phyloP scores from a whole-genome alignment of 1,139 yeast genomes.

The Debaryomyces udenii region DNA sequence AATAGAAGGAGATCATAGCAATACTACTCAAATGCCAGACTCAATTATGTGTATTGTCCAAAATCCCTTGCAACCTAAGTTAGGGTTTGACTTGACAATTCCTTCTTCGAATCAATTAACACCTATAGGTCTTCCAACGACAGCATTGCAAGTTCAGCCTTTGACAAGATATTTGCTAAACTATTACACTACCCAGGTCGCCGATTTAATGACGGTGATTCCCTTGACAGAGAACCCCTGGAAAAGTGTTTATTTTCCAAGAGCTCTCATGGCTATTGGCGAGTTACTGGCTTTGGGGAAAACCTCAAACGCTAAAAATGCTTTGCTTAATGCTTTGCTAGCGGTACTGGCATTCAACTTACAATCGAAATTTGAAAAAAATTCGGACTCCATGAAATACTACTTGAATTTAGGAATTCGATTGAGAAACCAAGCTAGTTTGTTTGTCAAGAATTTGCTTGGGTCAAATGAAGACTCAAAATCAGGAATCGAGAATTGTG shows the following conservation, averaged over 20 bases:
- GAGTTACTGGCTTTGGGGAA: slow-evolving; percentile 75
- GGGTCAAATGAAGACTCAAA: slow-evolving; percentile 38
- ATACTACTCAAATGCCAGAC: slow-evolving; percentile 44
- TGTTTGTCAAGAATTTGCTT: slow-evolving; percentile 57
- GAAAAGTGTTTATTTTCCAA: slow-evolving; percentile 81
- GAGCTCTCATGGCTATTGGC: slow-evolving; percentile 81
- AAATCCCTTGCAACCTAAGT: slow-evolving; percentile 46
- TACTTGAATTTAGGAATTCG: slow-evolving; percentile 74
- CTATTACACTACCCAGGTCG: slow-evolving; percentile 78
- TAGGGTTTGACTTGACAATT: slow-evolving; percentile 41
- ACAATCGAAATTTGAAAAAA: slow-evolving; percentile 67
- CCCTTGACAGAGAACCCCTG: slow-evolving; percentile 84
- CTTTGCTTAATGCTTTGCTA: slow-evolving; percentile 73
- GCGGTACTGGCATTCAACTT: slow-evolving; percentile 84
- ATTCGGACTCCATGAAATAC: slow-evolving; percentile 65
- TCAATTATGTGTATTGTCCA: slow-evolving; percentile 52
- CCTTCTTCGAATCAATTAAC: slow-evolving; percentile 21
- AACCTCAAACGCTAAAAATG: slow-evolving; percentile 77
- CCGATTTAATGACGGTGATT: slow-evolving; percentile 86
- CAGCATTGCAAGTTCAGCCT: slow-evolving; percentile 67
- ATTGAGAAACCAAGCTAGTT: slow-evolving; percentile 73
- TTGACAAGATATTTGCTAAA: slow-evolving; percentile 69
- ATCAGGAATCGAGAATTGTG: slow-evolving; percentile 52
- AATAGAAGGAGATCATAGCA: slow-evolving; percentile 39
- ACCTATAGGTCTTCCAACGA: slow-evolving; percentile 55